Percentiles rank a stretch among this genome's conserved stretches.
Evolutionary conservation across 139 green algal genomes (phyloP).

Genomic region (Chlorokybus atmophyticus): DNA sequence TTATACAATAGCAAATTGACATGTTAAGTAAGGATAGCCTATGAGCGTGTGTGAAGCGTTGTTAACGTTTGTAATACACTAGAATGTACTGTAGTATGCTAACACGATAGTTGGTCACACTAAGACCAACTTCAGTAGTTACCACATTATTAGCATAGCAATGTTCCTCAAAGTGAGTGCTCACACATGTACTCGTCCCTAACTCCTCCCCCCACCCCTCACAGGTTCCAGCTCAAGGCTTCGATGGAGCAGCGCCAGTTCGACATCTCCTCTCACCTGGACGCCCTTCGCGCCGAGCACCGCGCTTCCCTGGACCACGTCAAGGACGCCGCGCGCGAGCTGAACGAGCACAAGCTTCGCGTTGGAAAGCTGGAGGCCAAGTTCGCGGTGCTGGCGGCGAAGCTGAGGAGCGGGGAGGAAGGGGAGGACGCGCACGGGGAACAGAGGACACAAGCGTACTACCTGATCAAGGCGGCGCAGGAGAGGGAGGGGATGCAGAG

Average conservation of each 20-base stretch:
- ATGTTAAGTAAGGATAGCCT: too few relatives aligned
- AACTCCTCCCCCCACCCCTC: background rate
- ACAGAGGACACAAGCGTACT: conserved; percentile 58
- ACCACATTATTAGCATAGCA: too few relatives aligned
- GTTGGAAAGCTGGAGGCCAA: conserved; percentile 45
- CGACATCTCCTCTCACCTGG: conserved; percentile 55
- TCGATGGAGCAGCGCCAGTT: conserved; percentile 59
- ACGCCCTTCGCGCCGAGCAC: conserved; percentile 52
- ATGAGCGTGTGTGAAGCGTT: too few relatives aligned
- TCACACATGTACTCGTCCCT: too few relatives aligned
- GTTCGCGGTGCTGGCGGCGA: conserved; percentile 46
- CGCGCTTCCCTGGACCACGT: conserved; percentile 62
- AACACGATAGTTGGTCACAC: too few relatives aligned
- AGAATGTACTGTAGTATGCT: too few relatives aligned
- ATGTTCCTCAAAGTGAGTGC: too few relatives aligned
- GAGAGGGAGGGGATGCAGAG: conserved; percentile 67
- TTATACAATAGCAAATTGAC: too few relatives aligned
- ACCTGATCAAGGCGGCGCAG: conserved; percentile 73
- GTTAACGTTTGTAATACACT: too few relatives aligned
- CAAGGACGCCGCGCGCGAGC: conserved; percentile 59
- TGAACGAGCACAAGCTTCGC: conserved; percentile 43
- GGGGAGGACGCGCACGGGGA: too few relatives aligned
- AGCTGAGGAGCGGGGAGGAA: conserved; percentile 21
- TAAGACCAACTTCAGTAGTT: too few relatives aligned
- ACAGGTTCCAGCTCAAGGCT: conserved; percentile 52